These are phyloP conservation scores for Peronosclerospora sorghi DNA, from an alignment of 352 stramenopile species.

Conservation along the genomic window DNA sequence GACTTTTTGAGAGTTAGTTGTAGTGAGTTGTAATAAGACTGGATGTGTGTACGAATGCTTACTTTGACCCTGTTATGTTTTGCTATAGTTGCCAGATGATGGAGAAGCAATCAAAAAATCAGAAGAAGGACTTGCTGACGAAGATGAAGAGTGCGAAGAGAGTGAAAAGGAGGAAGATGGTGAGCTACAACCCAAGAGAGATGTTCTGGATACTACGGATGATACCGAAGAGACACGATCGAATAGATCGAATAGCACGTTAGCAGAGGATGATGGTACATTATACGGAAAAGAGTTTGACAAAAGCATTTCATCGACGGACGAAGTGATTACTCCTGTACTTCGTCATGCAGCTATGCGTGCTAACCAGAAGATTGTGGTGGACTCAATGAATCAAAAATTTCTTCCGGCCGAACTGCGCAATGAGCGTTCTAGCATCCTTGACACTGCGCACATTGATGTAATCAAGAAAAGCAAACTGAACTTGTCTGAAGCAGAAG, in stretches of 20 bases:
- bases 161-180: slow-evolving; percentile 48
- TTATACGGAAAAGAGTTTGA: slow-evolving; percentile 76
- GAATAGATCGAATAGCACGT: slow-evolving; percentile 47
- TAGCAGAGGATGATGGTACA: slow-evolving; percentile 73
- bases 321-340: slow-evolving; percentile 43
- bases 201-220: slow-evolving; percentile 4
- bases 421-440: slow-evolving; percentile 42
- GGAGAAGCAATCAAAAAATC: slow-evolving; percentile 17
- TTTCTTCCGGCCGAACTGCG: slow-evolving; percentile 61
- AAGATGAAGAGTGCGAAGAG: slow-evolving; percentile 32
- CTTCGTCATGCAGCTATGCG: slow-evolving; percentile 42
- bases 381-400: slow-evolving; percentile 74
- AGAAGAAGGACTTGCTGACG: slow-evolving; percentile 18
- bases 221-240: slow-evolving; percentile 28
- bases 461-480: slow-evolving; percentile 78
- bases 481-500: slow-evolving; percentile 66
- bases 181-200: slow-evolving; percentile 32
- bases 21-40: neutral
- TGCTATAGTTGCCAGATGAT: slow-evolving; percentile 37
- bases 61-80: neutral
- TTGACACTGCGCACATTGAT: slow-evolving; percentile 65
- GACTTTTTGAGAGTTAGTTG: slow-evolving; percentile 61
- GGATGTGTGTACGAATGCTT: too few relatives aligned
- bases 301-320: slow-evolving; percentile 33
- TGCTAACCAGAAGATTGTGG: slow-evolving; percentile 66